Conservation (phyloP, 805 yeast genomes). For the Spathaspora sp. region DNA sequence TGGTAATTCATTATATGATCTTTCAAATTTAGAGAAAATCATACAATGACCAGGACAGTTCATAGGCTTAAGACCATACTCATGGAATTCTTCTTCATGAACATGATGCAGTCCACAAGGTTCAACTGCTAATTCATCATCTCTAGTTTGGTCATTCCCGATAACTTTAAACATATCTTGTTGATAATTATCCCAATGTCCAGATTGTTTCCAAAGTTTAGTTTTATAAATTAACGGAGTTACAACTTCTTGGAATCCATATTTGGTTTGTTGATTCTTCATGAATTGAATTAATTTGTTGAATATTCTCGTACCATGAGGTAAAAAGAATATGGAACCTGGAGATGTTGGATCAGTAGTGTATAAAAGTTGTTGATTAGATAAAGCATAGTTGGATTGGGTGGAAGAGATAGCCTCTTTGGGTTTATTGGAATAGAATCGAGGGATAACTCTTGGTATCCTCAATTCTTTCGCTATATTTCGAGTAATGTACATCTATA, state of each 20-base stretch:
- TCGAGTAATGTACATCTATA: neutral
- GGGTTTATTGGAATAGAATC: neutral
- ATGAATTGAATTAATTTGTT: constrained; percentile 76
- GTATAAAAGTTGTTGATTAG: constrained; percentile 70
- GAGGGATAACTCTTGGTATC: neutral
- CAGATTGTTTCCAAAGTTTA: constrained; percentile 83
- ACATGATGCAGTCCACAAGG: constrained; percentile 8
- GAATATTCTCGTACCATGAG: constrained; percentile 87
- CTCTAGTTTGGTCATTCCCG: constrained; percentile 44
- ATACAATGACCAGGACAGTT: constrained; percentile 95
- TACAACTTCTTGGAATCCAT: constrained; percentile 88
- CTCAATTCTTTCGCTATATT: neutral
- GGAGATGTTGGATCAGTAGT: constrained; percentile 81
- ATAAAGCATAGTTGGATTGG: constrained; percentile 41
- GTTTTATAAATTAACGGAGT: constrained; percentile 87
- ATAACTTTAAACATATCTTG: constrained; percentile 92
- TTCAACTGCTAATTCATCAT: constrained; percentile 11
- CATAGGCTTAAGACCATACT: constrained; percentile 90
- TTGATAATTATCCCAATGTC: constrained; percentile 94
- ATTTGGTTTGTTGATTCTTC: constrained; percentile 75
- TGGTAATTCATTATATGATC: constrained; percentile 85
- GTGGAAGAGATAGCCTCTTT: constrained; percentile 23
- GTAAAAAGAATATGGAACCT: constrained; percentile 88
- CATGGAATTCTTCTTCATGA: constrained; percentile 18
- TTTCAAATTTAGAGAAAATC: constrained; percentile 67